Evolutionary conservation across 176 grass and related monocot genomes (phyloP).

Genomic region (Eragrostis curvula): DNA sequence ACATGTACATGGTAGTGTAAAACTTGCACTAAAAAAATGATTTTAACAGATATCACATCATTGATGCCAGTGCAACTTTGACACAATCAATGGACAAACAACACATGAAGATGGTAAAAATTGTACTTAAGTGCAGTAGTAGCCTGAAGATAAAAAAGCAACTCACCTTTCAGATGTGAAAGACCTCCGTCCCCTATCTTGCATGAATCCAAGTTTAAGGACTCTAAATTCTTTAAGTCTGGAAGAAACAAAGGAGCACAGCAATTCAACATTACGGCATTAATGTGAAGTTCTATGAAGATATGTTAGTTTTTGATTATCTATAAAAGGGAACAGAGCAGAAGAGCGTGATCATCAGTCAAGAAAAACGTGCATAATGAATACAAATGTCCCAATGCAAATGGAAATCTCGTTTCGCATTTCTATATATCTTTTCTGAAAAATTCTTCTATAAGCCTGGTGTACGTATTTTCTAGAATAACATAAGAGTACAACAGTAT

Average conservation of each 20-base stretch:
- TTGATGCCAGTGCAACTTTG: background rate
- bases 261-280: conserved; percentile 13
- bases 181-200: conserved; percentile 86
- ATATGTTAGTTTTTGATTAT: conserved; percentile 8
- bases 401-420: background rate
- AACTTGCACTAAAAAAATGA: background rate
- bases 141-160: conserved; percentile 7
- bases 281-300: conserved; percentile 6
- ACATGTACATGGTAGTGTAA: background rate
- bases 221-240: conserved; percentile 89
- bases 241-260: conserved; percentile 32
- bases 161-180: conserved; percentile 73
- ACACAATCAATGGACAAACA: conserved; percentile 3
- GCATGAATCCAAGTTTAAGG: conserved; percentile 94
- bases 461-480: background rate
- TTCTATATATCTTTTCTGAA: background rate
- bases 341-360: background rate
- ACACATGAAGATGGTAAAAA: background rate
- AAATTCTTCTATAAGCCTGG: background rate
- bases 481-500: background rate
- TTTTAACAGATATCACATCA: background rate
- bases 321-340: background rate
- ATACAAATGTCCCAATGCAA: background rate
- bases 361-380: background rate
- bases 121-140: background rate